A percentile compares a stretch with the other conserved stretches of the same genome.
These are phyloP conservation scores for Parastagonospora avenae DNA, from an alignment of 2,329 filamentous ascomycete genomes.

Conservation along the genomic window DNA sequence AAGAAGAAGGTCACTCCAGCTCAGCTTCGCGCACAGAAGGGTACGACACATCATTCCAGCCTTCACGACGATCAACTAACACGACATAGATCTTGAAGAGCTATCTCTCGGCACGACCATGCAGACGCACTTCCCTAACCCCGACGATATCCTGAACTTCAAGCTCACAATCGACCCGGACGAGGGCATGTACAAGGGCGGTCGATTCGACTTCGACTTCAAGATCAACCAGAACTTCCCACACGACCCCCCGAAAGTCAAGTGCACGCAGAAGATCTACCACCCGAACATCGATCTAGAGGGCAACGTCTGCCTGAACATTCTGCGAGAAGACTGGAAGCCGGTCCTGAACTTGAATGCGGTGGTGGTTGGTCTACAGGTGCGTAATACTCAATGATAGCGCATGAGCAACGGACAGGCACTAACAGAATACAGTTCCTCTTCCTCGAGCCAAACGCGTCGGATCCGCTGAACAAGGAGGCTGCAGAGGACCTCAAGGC, in stretches of 20 bases:
- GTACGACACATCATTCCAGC: slow-evolving; percentile 53
- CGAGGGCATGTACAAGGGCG: slow-evolving; percentile 87
- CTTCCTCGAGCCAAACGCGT: slow-evolving; percentile 96
- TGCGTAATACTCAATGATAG: slow-evolving; percentile 45
- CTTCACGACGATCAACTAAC: slow-evolving; percentile 10
- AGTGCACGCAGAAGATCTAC: slow-evolving; percentile 97
- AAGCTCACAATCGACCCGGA: slow-evolving; percentile 81
- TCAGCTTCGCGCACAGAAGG: slow-evolving; percentile 94
- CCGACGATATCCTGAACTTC: slow-evolving; percentile 86
- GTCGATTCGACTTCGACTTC: slow-evolving; percentile 88
- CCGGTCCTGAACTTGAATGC: slow-evolving; percentile 96
- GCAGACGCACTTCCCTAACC: slow-evolving; percentile 79
- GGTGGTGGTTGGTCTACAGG: slow-evolving; percentile 91
- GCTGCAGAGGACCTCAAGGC: slow-evolving; percentile 88
- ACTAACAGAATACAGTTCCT: slow-evolving; percentile 68
- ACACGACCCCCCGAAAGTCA: slow-evolving; percentile 96
- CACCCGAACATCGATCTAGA: slow-evolving; percentile 98
- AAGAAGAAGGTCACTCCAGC: slow-evolving; percentile 99
- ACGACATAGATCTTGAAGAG: slow-evolving; percentile 72
- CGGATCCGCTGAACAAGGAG: slow-evolving; percentile 97
- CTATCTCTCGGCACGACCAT: slow-evolving; percentile 79
- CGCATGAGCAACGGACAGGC: neutral
- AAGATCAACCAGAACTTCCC: slow-evolving; percentile 94
- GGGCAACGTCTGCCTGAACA: slow-evolving; percentile 97
- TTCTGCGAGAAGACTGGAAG: slow-evolving; percentile 98